Conservation (phyloP, 768 basidiomycete species). For the Gymnopilus junonius region DNA sequence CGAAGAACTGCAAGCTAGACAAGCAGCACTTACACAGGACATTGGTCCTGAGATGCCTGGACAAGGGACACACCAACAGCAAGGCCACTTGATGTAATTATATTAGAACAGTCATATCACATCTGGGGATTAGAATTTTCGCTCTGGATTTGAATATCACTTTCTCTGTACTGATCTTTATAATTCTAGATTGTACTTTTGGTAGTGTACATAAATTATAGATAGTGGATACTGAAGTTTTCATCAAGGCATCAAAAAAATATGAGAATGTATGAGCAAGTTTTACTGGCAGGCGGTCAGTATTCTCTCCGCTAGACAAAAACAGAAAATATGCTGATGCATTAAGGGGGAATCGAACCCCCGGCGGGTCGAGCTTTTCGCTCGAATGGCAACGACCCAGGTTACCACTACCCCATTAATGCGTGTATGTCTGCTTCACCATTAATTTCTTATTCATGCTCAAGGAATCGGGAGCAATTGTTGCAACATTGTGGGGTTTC, state of each 20-base stretch:
- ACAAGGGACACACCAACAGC: conserved; percentile 5
- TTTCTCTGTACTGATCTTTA: not conserved
- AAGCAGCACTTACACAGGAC: conserved; percentile 41
- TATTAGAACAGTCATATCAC: not conserved
- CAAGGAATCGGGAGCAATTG: too few relatives aligned
- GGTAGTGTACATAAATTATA: not conserved
- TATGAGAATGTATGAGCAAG: too few relatives aligned
- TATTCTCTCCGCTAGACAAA: too few relatives aligned
- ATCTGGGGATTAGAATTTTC: not conserved
- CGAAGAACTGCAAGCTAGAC: conserved; percentile 51
- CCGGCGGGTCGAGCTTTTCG: conserved; percentile 70
- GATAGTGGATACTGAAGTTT: too few relatives aligned
- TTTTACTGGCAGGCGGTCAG: too few relatives aligned
- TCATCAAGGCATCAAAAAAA: too few relatives aligned
- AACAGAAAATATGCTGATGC: conserved; percentile 35
- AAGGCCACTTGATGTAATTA: conserved; percentile 6
- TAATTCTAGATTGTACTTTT: not conserved
- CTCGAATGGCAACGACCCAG: conserved; percentile 3
- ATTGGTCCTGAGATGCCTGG: conserved; percentile 9
- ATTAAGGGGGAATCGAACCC: conserved; percentile 90
- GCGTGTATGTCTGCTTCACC: not conserved
- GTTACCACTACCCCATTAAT: conserved; percentile 4
- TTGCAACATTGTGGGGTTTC: too few relatives aligned
- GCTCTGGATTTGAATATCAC: not conserved
- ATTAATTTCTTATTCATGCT: too few relatives aligned